These are phyloP conservation scores for Tolypocladium nubicola DNA, from an alignment of 2,329 filamentous ascomycete species.

Conservation along the genomic window DNA sequence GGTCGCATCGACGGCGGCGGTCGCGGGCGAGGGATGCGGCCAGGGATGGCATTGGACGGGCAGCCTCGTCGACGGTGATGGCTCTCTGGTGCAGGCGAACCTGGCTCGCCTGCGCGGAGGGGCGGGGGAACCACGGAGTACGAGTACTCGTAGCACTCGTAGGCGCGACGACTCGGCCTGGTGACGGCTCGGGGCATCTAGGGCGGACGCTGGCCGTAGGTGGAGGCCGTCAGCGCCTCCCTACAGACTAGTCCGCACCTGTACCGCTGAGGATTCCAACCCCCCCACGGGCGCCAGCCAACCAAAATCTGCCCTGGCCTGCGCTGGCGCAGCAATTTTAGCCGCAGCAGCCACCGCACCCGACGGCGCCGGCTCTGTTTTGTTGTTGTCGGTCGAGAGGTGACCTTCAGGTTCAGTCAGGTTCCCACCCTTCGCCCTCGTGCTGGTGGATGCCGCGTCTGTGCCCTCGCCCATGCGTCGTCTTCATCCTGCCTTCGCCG, in stretches of 20 bases:
- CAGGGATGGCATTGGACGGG: neutral
- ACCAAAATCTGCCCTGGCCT: neutral
- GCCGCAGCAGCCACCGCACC: neutral
- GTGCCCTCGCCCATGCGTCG: neutral
- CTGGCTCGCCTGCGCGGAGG: too few relatives aligned
- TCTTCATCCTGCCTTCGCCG: neutral
- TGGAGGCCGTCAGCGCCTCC: too few relatives aligned
- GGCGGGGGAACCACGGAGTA: too few relatives aligned
- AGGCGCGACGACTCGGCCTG: too few relatives aligned
- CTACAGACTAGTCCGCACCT: too few relatives aligned
- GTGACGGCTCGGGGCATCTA: too few relatives aligned
- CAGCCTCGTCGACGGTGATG: too few relatives aligned
- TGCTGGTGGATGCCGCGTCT: neutral
- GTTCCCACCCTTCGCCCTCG: neutral
- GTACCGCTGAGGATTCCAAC: neutral
- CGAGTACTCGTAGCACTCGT: too few relatives aligned
- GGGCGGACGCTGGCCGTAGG: too few relatives aligned
- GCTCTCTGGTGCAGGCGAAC: too few relatives aligned
- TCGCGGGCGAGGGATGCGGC: too few relatives aligned
- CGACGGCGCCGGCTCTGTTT: neutral
- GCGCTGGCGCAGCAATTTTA: neutral
- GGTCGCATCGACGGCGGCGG: neutral
- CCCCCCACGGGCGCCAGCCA: neutral
- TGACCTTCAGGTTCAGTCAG: neutral
- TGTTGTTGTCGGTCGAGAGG: neutral